Evolutionary conservation across 2,329 filamentous ascomycete genomes (phyloP), one percentile per base, ranked within the genome.

Genomic region (Fusarium sp.): DNA sequence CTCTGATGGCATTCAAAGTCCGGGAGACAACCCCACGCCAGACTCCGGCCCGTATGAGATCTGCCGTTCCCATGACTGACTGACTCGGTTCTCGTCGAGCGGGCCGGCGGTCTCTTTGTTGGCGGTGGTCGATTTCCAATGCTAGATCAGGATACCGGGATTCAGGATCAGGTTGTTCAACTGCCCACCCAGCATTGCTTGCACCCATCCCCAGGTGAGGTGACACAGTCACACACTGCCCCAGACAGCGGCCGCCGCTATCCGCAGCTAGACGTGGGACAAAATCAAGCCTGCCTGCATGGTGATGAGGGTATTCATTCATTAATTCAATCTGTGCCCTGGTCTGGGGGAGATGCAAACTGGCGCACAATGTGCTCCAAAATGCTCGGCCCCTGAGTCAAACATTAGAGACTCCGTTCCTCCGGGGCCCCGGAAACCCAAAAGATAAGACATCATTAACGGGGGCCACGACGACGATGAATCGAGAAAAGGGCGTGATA

Each of bases 131-230:
- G 11, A 29, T 13, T n/a, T 47, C 42, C 42, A 47, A 47, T 29
- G 38, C 18, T 22, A 52, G 29, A 52, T 63, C 45, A 63, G 29
- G 33, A 38, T 63, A 52, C 47, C 27, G 29, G 45, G 56, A 52
- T 52, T 58, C 47, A 58, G 63, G 62, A 73, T 77, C 67, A 75
- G 63, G 65, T 67, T 72, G 63, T 77, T 64, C 27, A 68, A 64
- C 70, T 77, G 72, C 29, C 71, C 74, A 71, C 74, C 40, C 60
- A 50, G 66, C 63, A 27, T 18, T 47, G 31, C 27, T 16, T 35
- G 66, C 58, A 58, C 56, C 22, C 35, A 68, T 61, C 25, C 40
- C 63, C 62, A 68, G 70, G 42, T 70, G 70, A 68, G 70, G 42
- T 70, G 70, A 74, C 57, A 22, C 38, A 16, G 27, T 33, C 38